Evolutionary conservation across 805 yeast genomes (phyloP).

Genomic region (Jamesozyma jinghongensis): DNA sequence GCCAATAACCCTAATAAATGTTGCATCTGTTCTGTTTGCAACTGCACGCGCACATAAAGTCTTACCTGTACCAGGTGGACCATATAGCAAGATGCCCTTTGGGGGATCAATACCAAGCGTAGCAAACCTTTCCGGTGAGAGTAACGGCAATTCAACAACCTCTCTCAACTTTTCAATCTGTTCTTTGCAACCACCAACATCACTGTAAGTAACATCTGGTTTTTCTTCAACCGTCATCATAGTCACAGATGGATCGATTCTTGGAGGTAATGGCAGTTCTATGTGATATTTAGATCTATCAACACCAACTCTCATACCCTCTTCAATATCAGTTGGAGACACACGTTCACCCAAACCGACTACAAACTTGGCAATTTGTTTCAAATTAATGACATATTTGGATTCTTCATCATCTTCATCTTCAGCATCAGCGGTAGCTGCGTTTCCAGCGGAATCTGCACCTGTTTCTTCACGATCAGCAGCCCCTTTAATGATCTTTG

Average conservation of each 20-base stretch:
- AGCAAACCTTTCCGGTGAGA: constrained; percentile 95
- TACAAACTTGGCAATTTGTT: constrained; percentile 96
- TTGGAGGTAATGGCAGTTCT: constrained; percentile 94
- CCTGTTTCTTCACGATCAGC: constrained; percentile 20
- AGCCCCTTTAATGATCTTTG: constrained; percentile 77
- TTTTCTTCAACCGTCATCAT: constrained; percentile 99
- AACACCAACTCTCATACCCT: constrained; percentile 99
- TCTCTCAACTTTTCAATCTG: constrained; percentile 95
- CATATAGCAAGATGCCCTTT: constrained; percentile 90
- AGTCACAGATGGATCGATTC: constrained; percentile 95
- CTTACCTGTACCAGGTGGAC: constrained; percentile 99
- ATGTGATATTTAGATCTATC: constrained; percentile 95
- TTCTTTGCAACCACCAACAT: constrained; percentile 97
- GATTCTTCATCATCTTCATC: constrained; percentile 73
- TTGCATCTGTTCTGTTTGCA: constrained; percentile 98
- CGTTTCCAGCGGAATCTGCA: constrained; percentile 9
- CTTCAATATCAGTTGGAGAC: constrained; percentile 97
- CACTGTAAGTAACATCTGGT: constrained; percentile 97
- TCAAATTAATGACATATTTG: constrained; percentile 90
- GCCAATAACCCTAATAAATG: constrained; percentile 96
- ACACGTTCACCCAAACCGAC: constrained; percentile 95
- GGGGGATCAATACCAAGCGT: constrained; percentile 98
- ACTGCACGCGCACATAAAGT: constrained; percentile 98
- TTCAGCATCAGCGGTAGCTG: constrained; percentile 12
- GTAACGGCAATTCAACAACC: constrained; percentile 87